phyloP scores from a whole-genome alignment of 352 stramenopile species.

The Blastocystis sp. region DNA sequence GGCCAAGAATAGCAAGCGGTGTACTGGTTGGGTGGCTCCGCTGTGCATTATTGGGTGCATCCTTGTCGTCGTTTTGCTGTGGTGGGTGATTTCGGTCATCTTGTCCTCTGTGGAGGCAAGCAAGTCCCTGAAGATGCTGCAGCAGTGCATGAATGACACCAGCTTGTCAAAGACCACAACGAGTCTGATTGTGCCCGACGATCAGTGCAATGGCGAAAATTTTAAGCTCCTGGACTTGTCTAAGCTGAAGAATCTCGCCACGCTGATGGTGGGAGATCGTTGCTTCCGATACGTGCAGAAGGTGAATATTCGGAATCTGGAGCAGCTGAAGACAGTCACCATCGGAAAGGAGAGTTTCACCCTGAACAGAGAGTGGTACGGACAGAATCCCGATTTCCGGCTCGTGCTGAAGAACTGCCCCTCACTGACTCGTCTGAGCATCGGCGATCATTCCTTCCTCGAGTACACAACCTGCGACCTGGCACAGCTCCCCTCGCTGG shows the following conservation, averaged over 20 bases:
- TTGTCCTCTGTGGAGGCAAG: not conserved
- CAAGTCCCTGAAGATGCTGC: not conserved
- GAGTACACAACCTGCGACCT: not conserved
- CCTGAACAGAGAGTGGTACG: not conserved
- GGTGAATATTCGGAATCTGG: not conserved
- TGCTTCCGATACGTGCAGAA: not conserved
- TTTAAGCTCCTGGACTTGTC: not conserved
- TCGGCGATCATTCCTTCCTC: not conserved
- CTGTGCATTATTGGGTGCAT: no score
- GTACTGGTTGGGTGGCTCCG: no score
- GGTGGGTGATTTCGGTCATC: not conserved
- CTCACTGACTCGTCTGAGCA: not conserved
- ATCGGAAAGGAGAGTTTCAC: not conserved
- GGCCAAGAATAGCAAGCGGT: no score
- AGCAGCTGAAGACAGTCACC: not conserved
- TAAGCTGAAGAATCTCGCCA: not conserved
- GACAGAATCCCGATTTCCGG: not conserved
- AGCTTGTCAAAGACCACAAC: no score
- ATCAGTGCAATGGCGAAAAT: not conserved
- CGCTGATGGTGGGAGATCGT: not conserved
- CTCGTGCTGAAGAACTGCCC: not conserved
- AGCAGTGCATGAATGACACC: no score
- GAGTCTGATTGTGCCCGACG: no score
- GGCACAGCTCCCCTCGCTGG: not conserved
- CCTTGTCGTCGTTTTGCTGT: no score